Base-by-base conservation (phyloP, 805 yeast genomes). In the Nakazawaea peltata region DNA sequence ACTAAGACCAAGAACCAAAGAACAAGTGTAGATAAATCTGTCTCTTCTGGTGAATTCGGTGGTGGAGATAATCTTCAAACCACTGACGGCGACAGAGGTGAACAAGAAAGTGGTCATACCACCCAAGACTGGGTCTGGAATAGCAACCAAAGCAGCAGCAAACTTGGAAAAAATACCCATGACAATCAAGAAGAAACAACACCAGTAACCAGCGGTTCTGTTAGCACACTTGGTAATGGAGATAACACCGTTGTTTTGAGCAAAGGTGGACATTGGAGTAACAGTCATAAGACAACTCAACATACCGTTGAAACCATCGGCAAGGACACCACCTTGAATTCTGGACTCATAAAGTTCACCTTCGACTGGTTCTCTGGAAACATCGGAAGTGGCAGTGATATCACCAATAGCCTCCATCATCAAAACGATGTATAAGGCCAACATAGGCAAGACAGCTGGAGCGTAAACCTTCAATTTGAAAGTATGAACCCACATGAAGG, bases 321-420 rank as follows among this genome's bases (percentile, higher is more conserved):
- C 92, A 24, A 87, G 66, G 30, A 87, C 73, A 59, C 95, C 97
- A 49, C 97, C 96, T 63, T 88, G 96, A 45, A 88, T 70, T 57
- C 96, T 68, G 13, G 88, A 74, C 47, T 87, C 95, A 54, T 81
- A 87, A 14, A 69, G 48, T 30, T 73, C 77, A 44, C 96, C 96
- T 51, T 81, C 88, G 39, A 85, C 87, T 42, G 81, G 86, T 42
- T 81, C 63, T 47, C 94, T 67, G 7, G 95, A 83, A 15, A 88
- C 96, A 57, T 87, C 97, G 39, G 85, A 81, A 28, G 95, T 84
- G 24, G 96, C 96, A 22, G 95, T 85, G 52, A 87, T 81, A 57
- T 87, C 96, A 56, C 96, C 96, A 51, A 87, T 85, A 36, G 94
- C 82, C 63, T 88, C 96, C 86, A 86, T 85, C 74, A 84, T 81